phyloP scores from a whole-genome alignment of 1,139 yeast genomes.

The Arxiozyma bovina region DNA sequence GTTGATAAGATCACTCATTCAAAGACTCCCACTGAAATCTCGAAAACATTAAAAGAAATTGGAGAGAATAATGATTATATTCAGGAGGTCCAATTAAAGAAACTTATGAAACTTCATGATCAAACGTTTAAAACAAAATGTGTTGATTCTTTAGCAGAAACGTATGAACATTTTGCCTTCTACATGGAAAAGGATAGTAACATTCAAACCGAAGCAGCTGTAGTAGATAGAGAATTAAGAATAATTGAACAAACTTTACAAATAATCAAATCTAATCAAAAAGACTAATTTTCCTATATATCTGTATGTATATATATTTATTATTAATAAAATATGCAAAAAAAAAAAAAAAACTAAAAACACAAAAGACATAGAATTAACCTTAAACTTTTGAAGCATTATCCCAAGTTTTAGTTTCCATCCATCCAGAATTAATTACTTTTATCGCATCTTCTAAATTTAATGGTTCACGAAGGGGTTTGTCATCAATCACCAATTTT shows the following conservation, averaged over 20 bases:
- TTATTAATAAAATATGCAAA: too few species aligned
- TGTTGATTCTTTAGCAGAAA: slow-evolving; percentile 16
- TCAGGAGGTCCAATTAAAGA: slow-evolving; percentile 22
- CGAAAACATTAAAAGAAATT: slow-evolving; percentile 22
- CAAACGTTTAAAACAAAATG: slow-evolving; percentile 19
- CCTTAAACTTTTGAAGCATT: slow-evolving; percentile 29
- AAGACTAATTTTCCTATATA: slow-evolving; percentile 9
- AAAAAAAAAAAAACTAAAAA: too few species aligned
- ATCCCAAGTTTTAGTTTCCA: slow-evolving; percentile 56
- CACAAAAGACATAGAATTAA: neutral
- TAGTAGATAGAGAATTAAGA: slow-evolving; percentile 29
- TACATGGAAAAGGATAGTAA: slow-evolving; percentile 13
- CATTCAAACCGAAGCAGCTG: slow-evolving; percentile 27
- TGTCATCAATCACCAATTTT: slow-evolving; percentile 50
- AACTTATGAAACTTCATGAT: slow-evolving; percentile 24
- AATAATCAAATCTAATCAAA: slow-evolving; percentile 24
- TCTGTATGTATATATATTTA: neutral
- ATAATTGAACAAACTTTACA: slow-evolving; percentile 30
- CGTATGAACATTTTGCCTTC: slow-evolving; percentile 18
- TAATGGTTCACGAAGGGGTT: slow-evolving; percentile 47
- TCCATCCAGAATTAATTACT: slow-evolving; percentile 65
- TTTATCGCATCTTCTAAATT: slow-evolving; percentile 52
- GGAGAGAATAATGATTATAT: slow-evolving; percentile 24
- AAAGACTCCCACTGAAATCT: slow-evolving; percentile 17
- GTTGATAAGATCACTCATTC: slow-evolving; percentile 5